A percentile compares a stretch with the other conserved stretches of the same genome.
These are phyloP conservation scores for Cystofilobasidium bisporidii DNA, from an alignment of 768 basidiomycete genomes.

Conservation along the genomic window DNA sequence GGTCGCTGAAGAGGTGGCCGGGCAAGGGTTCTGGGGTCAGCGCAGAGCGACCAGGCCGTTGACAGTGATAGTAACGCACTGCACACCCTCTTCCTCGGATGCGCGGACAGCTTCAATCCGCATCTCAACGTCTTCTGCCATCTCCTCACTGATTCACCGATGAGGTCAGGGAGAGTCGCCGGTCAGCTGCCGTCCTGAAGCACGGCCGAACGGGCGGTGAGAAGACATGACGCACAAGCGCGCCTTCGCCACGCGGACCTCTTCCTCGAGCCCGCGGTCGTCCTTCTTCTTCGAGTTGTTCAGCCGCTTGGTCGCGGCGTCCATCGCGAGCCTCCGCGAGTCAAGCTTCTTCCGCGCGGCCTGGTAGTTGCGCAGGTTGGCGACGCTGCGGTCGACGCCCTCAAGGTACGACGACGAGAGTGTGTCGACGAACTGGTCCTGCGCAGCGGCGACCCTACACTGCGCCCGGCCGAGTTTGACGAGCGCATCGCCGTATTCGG, in stretches of 20 bases:
- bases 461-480: slow-evolving; percentile 70
- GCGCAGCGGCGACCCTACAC: slow-evolving; percentile 71
- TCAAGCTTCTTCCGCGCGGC: slow-evolving; percentile 74
- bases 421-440: slow-evolving; percentile 66
- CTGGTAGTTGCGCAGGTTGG: slow-evolving; percentile 74
- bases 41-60: no score
- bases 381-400: slow-evolving; percentile 56
- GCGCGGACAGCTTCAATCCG: slow-evolving; percentile 73
- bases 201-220: no score
- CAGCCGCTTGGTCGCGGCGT: slow-evolving; percentile 60
- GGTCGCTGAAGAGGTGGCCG: slow-evolving; percentile 43
- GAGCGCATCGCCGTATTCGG: slow-evolving; percentile 62
- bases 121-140: slow-evolving; percentile 68
- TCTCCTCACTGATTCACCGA: slow-evolving; percentile 81
- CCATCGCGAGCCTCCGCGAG: slow-evolving; percentile 69
- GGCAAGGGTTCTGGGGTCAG: no score
- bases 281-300: slow-evolving; percentile 72
- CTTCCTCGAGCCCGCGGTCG: slow-evolving; percentile 66
- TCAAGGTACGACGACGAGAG: slow-evolving; percentile 29
- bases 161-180: no score
- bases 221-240: slow-evolving; percentile 72
- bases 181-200: no score
- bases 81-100: slow-evolving; percentile 61
- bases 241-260: slow-evolving; percentile 57
- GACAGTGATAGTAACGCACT: slow-evolving; percentile 6